These are phyloP conservation scores for Jatropha multifida DNA, from an alignment of 441 rosid genomes.

Conservation along the genomic window DNA sequence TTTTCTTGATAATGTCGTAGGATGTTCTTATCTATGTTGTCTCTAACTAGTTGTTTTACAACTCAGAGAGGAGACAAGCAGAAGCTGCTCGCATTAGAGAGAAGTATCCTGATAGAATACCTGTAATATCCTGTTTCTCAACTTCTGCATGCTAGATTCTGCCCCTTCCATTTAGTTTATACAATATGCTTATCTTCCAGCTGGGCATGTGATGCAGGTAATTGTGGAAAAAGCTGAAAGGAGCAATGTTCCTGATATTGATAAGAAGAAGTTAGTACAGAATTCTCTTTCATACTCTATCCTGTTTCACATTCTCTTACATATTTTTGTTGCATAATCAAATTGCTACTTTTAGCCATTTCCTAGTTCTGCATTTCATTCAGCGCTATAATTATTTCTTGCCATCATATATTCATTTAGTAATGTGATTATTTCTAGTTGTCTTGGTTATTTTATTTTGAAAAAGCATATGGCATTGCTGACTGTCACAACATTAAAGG, in stretches of 20 bases:
- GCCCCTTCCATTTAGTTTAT: background rate
- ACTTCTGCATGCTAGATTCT: background rate
- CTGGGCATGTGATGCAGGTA: slow-evolving; percentile 47
- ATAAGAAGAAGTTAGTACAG: slow-evolving; percentile 79
- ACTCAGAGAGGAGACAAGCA: slow-evolving; percentile 81
- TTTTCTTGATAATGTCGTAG: background rate
- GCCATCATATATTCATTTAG: background rate
- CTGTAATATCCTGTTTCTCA: slow-evolving; percentile 43
- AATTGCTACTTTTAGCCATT: background rate
- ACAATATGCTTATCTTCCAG: slow-evolving; percentile 7
- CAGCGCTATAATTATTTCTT: background rate
- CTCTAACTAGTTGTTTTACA: slow-evolving; percentile 1
- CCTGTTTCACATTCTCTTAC: background rate
- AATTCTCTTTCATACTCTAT: background rate
- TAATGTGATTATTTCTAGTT: background rate
- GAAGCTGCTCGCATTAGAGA: slow-evolving; percentile 86
- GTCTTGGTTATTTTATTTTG: background rate
- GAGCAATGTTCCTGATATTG: slow-evolving; percentile 93
- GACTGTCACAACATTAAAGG: background rate
- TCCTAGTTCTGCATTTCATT: background rate
- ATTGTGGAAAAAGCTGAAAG: slow-evolving; percentile 90
- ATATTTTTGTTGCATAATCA: background rate
- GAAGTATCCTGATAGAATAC: slow-evolving; percentile 87
- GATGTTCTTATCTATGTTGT: background rate
- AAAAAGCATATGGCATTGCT: background rate